Evolutionary conservation across 345 rosid species (phyloP), one percentile per base, ranked within the genome.

Genomic region (Eucalyptus leucophloia): DNA sequence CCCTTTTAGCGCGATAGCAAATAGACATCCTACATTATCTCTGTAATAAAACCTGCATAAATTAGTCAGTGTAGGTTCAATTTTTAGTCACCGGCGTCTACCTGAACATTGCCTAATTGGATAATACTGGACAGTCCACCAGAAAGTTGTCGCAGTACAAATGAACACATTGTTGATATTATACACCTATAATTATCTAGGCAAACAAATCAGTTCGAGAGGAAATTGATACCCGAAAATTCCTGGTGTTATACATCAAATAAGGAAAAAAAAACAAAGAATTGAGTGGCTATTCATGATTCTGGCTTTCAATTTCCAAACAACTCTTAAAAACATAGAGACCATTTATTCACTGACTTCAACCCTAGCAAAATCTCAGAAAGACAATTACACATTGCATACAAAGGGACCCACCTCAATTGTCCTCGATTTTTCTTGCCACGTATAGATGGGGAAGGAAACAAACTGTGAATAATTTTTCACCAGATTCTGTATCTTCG

Each of bases 391-490:
- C 47, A 77, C 28, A 34, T 77, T 37, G 28, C 83, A 37, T 2
- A 37, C 28, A 21, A 69, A 37, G 56, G 49, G 47, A 44, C 91
- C 93, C 89, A 98, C 99, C 98, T 98, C 99, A 83, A 98, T 86
- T 44, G 99, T 97, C 89, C 96, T 95, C 83, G 99, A 96, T 91
- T 98, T 97, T 90, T 97, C 99, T 89, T 91, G 96, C 99, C 99
- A 98, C 24, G 99, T 96, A 89, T 95, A 98, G 92, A 98, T 96
- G 81, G 99, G 99, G 94, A 97, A 98, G 86, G 99, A 96, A 92
- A 98, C 99, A 56, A 97, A 98, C 91, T 98, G 99, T 50, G 99
- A 98, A 88, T 98, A 98, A 90, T 98, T 97, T 93, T 98, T 98
- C 83, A 98, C 99, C 91, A 98, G 94, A 89, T 92, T 93, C 96